Conservation (phyloP, 2,329 filamentous ascomycete genomes). For the Colletotrichum orchidophilum region DNA sequence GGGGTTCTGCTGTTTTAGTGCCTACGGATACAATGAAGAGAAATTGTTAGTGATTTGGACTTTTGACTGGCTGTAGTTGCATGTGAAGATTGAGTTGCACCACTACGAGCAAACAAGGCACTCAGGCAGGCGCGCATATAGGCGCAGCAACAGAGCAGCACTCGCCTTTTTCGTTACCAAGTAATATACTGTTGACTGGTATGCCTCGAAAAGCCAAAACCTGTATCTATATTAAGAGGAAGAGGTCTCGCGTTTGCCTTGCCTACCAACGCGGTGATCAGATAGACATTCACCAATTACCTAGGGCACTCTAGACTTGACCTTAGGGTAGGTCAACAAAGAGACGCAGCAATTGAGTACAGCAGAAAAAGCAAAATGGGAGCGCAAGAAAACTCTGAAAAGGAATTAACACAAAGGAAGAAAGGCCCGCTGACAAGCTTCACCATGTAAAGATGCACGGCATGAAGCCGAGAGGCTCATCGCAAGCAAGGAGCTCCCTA, state of each 20-base stretch:
- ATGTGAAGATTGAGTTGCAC: slow-evolving; percentile 12
- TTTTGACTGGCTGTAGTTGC: slow-evolving; percentile 19
- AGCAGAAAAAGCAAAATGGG: no score
- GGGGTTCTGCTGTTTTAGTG: not conserved
- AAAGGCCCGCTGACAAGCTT: not conserved
- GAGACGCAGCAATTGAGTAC: not conserved
- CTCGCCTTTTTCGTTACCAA: not conserved
- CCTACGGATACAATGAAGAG: not conserved
- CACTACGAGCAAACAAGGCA: not conserved
- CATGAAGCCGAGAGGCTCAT: not conserved
- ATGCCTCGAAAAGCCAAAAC: not conserved
- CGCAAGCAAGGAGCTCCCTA: not conserved
- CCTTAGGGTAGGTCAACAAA: no score
- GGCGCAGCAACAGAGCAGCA: not conserved
- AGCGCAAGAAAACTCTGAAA: not conserved
- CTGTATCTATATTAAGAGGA: not conserved
- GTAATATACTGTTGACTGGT: not conserved
- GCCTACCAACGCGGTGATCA: not conserved
- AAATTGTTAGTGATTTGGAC: slow-evolving; percentile 18
- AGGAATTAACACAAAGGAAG: not conserved
- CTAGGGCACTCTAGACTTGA: not conserved
- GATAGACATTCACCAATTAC: not conserved
- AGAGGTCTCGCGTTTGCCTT: not conserved
- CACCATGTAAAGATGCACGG: not conserved
- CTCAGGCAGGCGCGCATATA: not conserved